Conservation (phyloP, 148 eudicot species). For the Spergularia bocconei region DNA sequence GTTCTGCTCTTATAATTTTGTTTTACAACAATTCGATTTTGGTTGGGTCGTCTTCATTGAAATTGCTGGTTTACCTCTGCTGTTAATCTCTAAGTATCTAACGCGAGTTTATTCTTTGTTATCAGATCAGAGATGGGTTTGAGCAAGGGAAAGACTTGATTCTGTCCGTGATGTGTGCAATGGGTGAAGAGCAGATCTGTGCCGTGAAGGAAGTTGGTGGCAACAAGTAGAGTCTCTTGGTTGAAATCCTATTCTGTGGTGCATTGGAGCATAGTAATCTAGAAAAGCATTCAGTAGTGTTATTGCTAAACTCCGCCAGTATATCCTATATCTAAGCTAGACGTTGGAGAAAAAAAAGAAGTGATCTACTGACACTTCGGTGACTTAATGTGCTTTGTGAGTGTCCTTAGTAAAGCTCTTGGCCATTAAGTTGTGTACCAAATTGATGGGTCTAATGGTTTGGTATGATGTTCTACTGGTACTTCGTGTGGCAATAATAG, state of each 20-base stretch:
- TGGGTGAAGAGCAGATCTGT: constrained; percentile 38
- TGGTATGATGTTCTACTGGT: background rate
- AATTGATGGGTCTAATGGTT: constrained; percentile 19
- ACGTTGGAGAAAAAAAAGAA: background rate
- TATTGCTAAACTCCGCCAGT: constrained; percentile 2
- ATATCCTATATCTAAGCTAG: background rate
- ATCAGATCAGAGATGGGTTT: constrained; percentile 34
- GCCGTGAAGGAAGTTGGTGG: constrained; percentile 32
- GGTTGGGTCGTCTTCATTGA: no score
- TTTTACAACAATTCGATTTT: background rate
- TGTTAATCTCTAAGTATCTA: background rate
- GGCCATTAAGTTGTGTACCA: constrained; percentile 18
- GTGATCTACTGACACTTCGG: constrained; percentile 11
- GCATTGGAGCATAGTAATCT: constrained; percentile 11
- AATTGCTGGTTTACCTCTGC: background rate
- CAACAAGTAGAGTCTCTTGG: constrained; percentile 14
- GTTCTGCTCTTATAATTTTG: background rate
- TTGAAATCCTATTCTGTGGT: background rate
- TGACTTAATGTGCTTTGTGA: constrained; percentile 17
- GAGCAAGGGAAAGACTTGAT: constrained; percentile 31
- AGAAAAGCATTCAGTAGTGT: background rate
- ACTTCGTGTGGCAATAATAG: constrained; percentile 12
- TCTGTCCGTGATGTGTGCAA: constrained; percentile 31
- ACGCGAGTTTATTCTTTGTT: background rate
- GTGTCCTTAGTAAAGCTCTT: background rate